These are phyloP conservation scores for Fimicolochytrium jonesii DNA, from an alignment of 192 early-diverging fungal species.

Conservation along the genomic window DNA sequence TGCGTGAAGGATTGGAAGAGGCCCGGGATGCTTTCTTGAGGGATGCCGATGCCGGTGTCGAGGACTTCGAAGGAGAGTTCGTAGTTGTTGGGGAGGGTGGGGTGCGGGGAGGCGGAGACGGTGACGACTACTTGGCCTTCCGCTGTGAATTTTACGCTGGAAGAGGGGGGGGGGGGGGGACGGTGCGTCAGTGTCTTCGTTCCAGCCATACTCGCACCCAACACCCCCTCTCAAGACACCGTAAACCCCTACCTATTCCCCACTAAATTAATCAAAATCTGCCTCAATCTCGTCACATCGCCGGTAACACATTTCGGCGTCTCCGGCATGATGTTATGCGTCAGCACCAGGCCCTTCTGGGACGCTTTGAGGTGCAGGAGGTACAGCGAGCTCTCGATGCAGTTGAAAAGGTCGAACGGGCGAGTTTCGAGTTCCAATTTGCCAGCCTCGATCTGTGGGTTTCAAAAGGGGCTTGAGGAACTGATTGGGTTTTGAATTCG, in stretches of 20 bases:
- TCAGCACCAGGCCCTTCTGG: conserved; percentile 68
- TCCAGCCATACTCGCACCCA: too few species aligned
- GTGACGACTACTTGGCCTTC: conserved; percentile 9
- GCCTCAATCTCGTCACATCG: conserved; percentile 53
- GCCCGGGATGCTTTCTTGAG: conserved; percentile 64
- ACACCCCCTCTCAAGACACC: conserved; percentile 55
- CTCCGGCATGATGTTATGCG: conserved; percentile 59
- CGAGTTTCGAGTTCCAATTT: conserved; percentile 17
- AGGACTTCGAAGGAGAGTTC: conserved; percentile 65
- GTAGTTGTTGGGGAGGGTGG: neutral
- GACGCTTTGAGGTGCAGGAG: conserved; percentile 66
- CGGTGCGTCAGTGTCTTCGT: too few species aligned
- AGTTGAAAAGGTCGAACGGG: conserved; percentile 19
- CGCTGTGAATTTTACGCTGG: conserved; percentile 20
- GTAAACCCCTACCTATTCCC: conserved; percentile 79
- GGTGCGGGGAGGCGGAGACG: neutral
- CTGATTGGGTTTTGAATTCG: too few species aligned
- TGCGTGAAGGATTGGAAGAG: conserved; percentile 88
- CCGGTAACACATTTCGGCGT: conserved; percentile 65
- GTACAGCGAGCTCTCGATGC: conserved; percentile 52
- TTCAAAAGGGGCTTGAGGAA: too few species aligned
- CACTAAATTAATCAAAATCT: conserved; percentile 81
- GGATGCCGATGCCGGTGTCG: conserved; percentile 86
- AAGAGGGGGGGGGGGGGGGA: too few species aligned
- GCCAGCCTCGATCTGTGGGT: conserved; percentile 15